phyloP scores from a whole-genome alignment of 495 filamentous ascomycete species.

The Penicillium crystallinum region DNA sequence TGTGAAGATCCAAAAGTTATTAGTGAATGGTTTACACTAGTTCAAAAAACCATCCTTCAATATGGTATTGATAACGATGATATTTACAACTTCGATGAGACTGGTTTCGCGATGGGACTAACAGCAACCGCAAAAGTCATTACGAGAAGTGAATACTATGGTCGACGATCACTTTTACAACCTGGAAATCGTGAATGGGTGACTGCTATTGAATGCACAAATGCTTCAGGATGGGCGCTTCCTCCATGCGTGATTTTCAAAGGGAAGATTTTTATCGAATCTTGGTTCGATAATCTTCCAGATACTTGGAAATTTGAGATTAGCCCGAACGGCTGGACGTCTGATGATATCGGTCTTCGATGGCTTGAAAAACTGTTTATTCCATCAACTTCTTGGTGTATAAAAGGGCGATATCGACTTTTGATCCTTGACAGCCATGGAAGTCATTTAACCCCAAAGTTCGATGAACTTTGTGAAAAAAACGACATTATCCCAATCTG shows the following conservation, averaged over 20 bases:
- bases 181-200: too few species aligned
- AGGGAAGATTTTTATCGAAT: neutral
- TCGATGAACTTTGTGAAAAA: neutral
- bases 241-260: neutral
- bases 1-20: neutral
- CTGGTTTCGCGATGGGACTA: neutral
- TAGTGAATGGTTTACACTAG: neutral
- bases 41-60: neutral
- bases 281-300: neutral
- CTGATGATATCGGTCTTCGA: neutral
- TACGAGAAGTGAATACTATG: too few species aligned
- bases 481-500: neutral
- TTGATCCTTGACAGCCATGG: neutral
- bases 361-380: neutral
- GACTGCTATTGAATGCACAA: neutral
- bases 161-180: too few species aligned
- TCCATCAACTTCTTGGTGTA: neutral
- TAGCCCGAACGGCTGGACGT: neutral
- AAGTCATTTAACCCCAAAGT: neutral
- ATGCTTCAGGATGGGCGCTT: neutral
- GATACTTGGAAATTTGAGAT: neutral
- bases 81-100: neutral
- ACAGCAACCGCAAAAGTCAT: neutral
- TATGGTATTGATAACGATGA: neutral
- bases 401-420: neutral